Evolutionary conservation across 306 rosid species (phyloP), one percentile per base, ranked within the genome.

Genomic region (Ormosia semicastrata): DNA sequence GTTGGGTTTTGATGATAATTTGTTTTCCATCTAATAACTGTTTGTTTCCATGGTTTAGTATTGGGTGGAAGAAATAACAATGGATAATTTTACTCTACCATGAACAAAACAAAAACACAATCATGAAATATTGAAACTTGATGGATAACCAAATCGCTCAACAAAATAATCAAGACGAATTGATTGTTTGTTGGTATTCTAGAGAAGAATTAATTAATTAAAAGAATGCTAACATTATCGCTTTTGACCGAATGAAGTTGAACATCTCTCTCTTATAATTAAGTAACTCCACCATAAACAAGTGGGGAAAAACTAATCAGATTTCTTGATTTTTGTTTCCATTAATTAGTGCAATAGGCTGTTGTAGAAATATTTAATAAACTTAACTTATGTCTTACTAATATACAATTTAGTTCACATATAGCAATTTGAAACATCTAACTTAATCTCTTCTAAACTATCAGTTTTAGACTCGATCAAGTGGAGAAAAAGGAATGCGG

Each of bases 141-240:
- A 62, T 85, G 74, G 64, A 40, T 82, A 77, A 66, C 64, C 72
- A 52, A 65, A 46, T 78, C 30, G 63, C 66, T 72, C 62, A 64
- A 12, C 1, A 82, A 82, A 78, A 78, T 75, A 60, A 34, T 46
- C 58, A 30, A 86, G 67, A 82, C 44, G 67, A 65, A 10, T 73
- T n/a, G 60, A 68, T 75, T 74, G 11, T 81, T 77, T 54, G 82
- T 80, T 53, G 49, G 78, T 36, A 79, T 83, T 82, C 44, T 40
- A 53, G 65, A 60, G 79, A 82, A 79, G 4, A 11, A 46, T 10
- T 83, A 64, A 44, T 71, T 83, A 79, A 83, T 54, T 75, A 70
- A 74, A 49, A 72, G 85, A 75, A 83, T 80, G 70, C 62, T 69
- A 69, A 64, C 69, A 79, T 83, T 83, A 83, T 79, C 79, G 85